Base-by-base conservation (phyloP, 169 alveolate genomes). In the Eimeria necatrix region DNA sequence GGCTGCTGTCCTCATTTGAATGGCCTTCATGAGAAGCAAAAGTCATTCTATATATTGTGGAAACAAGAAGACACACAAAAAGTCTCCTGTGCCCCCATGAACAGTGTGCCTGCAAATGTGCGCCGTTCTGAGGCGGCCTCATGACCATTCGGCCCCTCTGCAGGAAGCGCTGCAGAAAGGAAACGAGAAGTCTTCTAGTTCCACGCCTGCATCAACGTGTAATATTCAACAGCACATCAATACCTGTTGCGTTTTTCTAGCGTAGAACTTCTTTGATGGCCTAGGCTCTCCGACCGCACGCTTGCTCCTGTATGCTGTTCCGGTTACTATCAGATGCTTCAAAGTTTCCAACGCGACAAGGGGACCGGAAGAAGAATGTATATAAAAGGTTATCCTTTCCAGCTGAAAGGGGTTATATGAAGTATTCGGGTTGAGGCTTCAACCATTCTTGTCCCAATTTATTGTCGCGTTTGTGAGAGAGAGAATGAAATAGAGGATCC, bases 121-220 rank as follows among this genome's bases (percentile, higher is more conserved):
- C 78, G 91, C 73, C 24, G 91, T 59, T 59, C 80, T 84, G 78
- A 51, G 91, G 91, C 91, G 91, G 91, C 91, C 91, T 84, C 91
- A 56, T 12, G 76, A 59, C 91, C 76, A 56, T 59, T 56, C 60
- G 78, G 91, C 91, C 91, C 91, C 80, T 59, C n/a, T 32, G 48
- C 56, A 84, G 49, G 32, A 80, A 52, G 51, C 16, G 7, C 64
- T 20, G 87, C 32, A 46, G 52, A 51, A 80, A 48, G 59, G 46
- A 60, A 80, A 24, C 26, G 24, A 3, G 70, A 32, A 12, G 53
- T 68, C 73, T 80, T 80, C 89, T 51, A 80, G 24, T 41, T 52
- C 51, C 24, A 4, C 18, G 51, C 14, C 10, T n/a, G 24, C 89
- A 51, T 24, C 12, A 32, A 74, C 18, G n/a, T 53, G 3, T 18